Evolutionary conservation across 2,329 filamentous ascomycete species (phyloP).

Genomic region (Arthrocladium fulminans): DNA sequence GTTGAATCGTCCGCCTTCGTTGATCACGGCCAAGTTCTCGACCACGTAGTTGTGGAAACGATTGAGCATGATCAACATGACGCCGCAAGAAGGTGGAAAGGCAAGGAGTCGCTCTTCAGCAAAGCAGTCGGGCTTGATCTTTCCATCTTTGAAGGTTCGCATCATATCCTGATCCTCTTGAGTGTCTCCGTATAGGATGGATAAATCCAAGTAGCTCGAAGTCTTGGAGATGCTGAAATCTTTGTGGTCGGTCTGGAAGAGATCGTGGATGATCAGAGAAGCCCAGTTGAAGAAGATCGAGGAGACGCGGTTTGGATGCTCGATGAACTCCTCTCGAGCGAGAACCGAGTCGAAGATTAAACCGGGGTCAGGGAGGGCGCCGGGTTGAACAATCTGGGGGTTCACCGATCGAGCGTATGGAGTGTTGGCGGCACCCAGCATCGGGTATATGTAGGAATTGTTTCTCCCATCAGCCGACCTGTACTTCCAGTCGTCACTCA

Average conservation of each 20-base stretch:
- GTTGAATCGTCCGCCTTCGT: conserved; percentile 70
- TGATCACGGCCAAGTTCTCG: conserved; percentile 70
- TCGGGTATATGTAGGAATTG: conserved; percentile 60
- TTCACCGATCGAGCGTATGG: conserved; percentile 58
- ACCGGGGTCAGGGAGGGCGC: conserved; percentile 58
- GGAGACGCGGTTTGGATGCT: conserved; percentile 63
- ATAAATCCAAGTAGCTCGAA: conserved; percentile 63
- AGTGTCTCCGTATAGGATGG: conserved; percentile 60
- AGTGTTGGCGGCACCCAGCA: conserved; percentile 58
- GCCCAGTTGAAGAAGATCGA: conserved; percentile 66
- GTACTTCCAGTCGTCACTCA: conserved; percentile 52
- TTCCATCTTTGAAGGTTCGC: conserved; percentile 59
- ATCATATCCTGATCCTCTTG: conserved; percentile 42
- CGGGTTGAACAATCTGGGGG: conserved; percentile 45
- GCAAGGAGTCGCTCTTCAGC: conserved; percentile 61
- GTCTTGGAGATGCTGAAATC: conserved; percentile 56
- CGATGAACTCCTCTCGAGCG: conserved; percentile 34
- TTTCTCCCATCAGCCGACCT: conserved; percentile 61
- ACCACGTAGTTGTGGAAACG: conserved; percentile 80
- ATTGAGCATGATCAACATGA: conserved; percentile 64
- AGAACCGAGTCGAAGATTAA: conserved; percentile 39
- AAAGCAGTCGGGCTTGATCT: conserved; percentile 63
- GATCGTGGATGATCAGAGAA: conserved; percentile 62
- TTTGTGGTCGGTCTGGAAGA: conserved; percentile 60
- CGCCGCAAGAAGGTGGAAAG: conserved; percentile 63